These are phyloP conservation scores for Cyberlindnera meyerae DNA, from an alignment of 805 yeast genomes.

Conservation along the genomic window DNA sequence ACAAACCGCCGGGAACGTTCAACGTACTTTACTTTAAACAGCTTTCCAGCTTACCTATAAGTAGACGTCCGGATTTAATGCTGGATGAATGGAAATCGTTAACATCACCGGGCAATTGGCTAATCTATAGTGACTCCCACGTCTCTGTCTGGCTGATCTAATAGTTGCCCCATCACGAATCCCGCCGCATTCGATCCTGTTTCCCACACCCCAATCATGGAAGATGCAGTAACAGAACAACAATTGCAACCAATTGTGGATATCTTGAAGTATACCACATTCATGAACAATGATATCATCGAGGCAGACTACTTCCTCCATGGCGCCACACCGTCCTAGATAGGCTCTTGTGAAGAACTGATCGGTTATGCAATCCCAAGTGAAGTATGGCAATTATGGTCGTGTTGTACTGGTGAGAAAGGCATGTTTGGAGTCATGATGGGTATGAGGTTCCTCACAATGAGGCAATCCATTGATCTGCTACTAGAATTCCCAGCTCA, in stretches of 20 bases:
- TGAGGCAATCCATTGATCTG: constrained; percentile 6
- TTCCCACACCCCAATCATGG: no score
- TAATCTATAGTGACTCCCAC: no score
- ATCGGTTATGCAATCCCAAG: constrained; percentile 7
- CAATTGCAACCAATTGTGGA: constrained; percentile 7
- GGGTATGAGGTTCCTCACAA: constrained; percentile 6
- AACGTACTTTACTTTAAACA: no score
- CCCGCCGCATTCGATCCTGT: no score
- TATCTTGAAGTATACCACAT: constrained; percentile 10
- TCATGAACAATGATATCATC: constrained; percentile 7
- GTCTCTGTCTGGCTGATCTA: no score
- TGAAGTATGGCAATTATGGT: constrained; percentile 12
- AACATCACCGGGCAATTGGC: no score
- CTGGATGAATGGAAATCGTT: no score
- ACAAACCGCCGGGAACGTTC: no score
- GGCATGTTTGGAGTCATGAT: constrained; percentile 5
- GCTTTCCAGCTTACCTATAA: no score
- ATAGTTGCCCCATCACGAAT: no score
- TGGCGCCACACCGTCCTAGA: constrained; percentile 3
- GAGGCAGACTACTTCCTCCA: constrained; percentile 10
- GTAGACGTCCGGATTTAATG: no score
- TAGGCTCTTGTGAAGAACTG: constrained; percentile 7
- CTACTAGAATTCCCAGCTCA: constrained; percentile 3
- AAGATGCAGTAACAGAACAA: no score
- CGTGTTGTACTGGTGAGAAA: constrained; percentile 10